These are phyloP conservation scores for Conticribra guillardii DNA, from an alignment of 108 stramenopile genomes.

Conservation along the genomic window DNA sequence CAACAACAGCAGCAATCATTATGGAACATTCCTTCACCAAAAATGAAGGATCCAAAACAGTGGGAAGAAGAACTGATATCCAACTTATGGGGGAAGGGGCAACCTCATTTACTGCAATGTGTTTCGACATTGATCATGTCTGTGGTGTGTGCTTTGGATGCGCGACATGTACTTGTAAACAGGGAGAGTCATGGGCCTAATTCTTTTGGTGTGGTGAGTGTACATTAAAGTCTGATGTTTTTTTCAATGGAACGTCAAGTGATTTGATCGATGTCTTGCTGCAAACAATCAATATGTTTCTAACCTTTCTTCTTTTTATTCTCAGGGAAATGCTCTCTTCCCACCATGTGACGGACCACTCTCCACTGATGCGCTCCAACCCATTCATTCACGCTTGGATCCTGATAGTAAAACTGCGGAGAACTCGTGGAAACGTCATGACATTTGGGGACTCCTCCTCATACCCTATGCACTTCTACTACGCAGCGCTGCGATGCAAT, in stretches of 20 bases:
- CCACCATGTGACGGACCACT: conserved; percentile 42
- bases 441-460: conserved; percentile 75
- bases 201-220: conserved; percentile 45
- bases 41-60: conserved; percentile 55
- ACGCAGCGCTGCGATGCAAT: conserved; percentile 40
- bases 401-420: conserved; percentile 40
- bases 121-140: conserved; percentile 59
- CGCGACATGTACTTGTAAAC: conserved; percentile 60
- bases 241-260: no score
- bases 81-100: conserved; percentile 53
- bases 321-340: conserved; percentile 63
- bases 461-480: conserved; percentile 70
- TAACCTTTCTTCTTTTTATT: neutral
- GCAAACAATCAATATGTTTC: neutral
- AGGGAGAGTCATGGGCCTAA: conserved; percentile 62
- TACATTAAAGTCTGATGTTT: no score
- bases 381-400: conserved; percentile 60
- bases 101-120: conserved; percentile 66
- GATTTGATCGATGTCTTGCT: neutral
- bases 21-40: conserved; percentile 31
- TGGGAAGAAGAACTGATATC: conserved; percentile 77
- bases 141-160: conserved; percentile 68
- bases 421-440: conserved; percentile 62
- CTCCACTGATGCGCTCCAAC: conserved; percentile 23
- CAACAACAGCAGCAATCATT: conserved; percentile 2